Base-by-base conservation (phyloP, 2,329 filamentous ascomycete genomes). In the Monosporascus sp. region DNA sequence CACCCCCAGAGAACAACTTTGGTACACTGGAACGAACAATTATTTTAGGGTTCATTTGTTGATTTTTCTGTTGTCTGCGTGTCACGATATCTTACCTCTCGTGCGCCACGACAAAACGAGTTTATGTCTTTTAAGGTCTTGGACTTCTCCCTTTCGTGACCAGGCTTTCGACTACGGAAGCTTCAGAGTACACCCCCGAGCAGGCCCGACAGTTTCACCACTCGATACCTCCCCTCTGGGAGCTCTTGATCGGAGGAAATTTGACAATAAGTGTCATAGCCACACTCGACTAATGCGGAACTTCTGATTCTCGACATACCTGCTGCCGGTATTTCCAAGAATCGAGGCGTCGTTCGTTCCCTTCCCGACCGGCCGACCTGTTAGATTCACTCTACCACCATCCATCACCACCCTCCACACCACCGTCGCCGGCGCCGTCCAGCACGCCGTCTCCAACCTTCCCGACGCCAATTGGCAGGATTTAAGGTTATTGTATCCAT, bases 31-130 rank as follows among this genome's bases (percentile, higher is more conserved):
- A 5, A 14, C 31, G 31, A 34, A 11, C 31, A 14, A 14, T 46
- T 46, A 14, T 46, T 25, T 46, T 46, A 14, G 31, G 31, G 17
- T 24, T 20, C 38, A 11, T 18, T 41, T 41, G 3, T 41, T 11
- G 2, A 5, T 8, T 46, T 22, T 27, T 14, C n/a, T 25, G 11
- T 25, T 46, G 17, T 31, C 25, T 2, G 25, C 42, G 42, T n/a
- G 22, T 27, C 24, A 46, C 42, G 42, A 27, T 49, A 38, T 49
- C 46, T 51, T 54, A 45, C 18, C 44, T 51, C 38, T 52, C 53
- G 41, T 52, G 31, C 41, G 38, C 45, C 39, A 56, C 53, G 53
- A 47, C 58, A 51, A 51, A 49, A 52, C 47, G 49, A 60, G 47
- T 48, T 46, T 44, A 51, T 51, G 37, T 49, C 49, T 24, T 17